Conservation (phyloP, 2,329 filamentous ascomycete genomes). For the Aurifilum marmelostoma region DNA sequence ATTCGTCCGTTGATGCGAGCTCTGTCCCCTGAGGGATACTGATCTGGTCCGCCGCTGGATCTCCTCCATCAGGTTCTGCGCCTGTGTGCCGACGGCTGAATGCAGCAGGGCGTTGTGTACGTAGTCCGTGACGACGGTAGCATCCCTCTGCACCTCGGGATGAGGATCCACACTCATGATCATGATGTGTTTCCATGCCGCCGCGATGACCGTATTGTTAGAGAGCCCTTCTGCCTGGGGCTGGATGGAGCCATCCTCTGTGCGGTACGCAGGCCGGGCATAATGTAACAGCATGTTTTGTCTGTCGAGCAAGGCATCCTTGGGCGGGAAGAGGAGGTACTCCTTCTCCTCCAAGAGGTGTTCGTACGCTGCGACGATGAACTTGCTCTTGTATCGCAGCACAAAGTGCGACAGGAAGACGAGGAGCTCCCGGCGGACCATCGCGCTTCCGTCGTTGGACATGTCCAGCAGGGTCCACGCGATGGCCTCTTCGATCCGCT, state of each 20-base stretch:
- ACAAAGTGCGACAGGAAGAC: slow-evolving; percentile 94
- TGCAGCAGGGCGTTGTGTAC: slow-evolving; percentile 77
- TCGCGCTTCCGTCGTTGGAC: slow-evolving; percentile 89
- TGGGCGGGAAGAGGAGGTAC: slow-evolving; percentile 60
- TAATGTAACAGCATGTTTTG: slow-evolving; percentile 66
- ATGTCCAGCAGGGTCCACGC: slow-evolving; percentile 88
- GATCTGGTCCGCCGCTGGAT: slow-evolving; percentile 59
- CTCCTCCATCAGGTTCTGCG: slow-evolving; percentile 75
- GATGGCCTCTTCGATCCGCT: slow-evolving; percentile 86
- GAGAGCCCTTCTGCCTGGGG: slow-evolving; percentile 64
- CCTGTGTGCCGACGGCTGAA: slow-evolving; percentile 73
- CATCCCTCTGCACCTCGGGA: slow-evolving; percentile 87
- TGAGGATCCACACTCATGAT: slow-evolving; percentile 93
- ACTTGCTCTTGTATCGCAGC: slow-evolving; percentile 87
- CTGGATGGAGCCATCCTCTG: slow-evolving; percentile 61
- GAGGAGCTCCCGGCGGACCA: slow-evolving; percentile 90
- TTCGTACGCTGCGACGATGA: slow-evolving; percentile 89
- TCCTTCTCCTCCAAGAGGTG: slow-evolving; percentile 84
- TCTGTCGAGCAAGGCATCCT: slow-evolving; percentile 59
- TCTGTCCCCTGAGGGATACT: slow-evolving; percentile 47
- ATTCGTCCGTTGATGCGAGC: slow-evolving; percentile 48
- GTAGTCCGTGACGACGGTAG: slow-evolving; percentile 82
- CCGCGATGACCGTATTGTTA: slow-evolving; percentile 87
- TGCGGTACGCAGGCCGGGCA: slow-evolving; percentile 57
- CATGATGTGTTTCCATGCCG: slow-evolving; percentile 91